A percentile compares a stretch with the other conserved stretches of the same genome.
These are phyloP conservation scores for Fulvia fulva DNA, from an alignment of 2,329 filamentous ascomycete genomes.

Conservation along the genomic window DNA sequence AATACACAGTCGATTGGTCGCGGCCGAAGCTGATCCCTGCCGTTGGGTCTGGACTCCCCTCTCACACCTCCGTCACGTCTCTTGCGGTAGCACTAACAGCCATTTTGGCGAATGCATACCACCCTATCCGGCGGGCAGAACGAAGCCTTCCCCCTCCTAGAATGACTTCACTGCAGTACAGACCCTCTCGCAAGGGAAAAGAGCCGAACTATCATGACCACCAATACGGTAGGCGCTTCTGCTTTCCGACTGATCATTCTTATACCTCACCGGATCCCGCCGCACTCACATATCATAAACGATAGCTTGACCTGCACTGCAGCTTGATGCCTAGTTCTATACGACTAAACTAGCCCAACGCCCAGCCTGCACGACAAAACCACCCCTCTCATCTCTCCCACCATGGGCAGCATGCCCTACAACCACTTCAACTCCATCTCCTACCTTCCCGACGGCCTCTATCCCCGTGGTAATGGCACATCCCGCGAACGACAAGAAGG, in stretches of 20 bases:
- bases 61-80: not conserved
- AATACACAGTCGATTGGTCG: not conserved
- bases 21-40: not conserved
- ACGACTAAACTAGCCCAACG: not conserved
- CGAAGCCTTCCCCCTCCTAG: not conserved
- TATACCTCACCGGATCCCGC: not conserved
- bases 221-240: not conserved
- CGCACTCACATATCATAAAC: not conserved
- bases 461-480: not conserved
- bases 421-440: not conserved
- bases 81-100: not conserved
- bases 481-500: not conserved
- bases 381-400: not conserved
- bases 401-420: constrained; percentile 1
- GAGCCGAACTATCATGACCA: not conserved
- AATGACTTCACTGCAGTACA: not conserved
- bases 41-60: not conserved
- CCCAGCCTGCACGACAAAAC: not conserved
- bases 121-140: not conserved
- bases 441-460: not conserved
- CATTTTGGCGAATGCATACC: not conserved
- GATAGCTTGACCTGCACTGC: too few species aligned
- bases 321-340: not conserved
- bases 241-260: not conserved
- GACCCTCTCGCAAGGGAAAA: not conserved